Evolutionary conservation across 805 yeast species (phyloP).

Genomic region (Suhomyces pyralidae): DNA sequence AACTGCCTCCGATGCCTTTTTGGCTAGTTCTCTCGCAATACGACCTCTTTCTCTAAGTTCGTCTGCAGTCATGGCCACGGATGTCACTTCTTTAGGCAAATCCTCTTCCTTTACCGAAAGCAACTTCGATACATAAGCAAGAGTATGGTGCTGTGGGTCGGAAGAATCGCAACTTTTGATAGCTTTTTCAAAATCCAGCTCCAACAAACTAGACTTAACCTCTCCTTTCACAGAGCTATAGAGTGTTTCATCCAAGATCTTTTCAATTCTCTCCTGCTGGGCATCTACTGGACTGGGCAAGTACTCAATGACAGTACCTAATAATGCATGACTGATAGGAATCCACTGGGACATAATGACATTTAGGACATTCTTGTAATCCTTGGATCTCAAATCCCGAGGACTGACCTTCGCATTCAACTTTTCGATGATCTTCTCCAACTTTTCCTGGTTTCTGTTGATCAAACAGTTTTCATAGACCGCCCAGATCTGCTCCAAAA

Average conservation of each 20-base stretch:
- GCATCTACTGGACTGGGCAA: constrained; percentile 81
- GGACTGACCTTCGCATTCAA: constrained; percentile 66
- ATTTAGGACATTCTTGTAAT: constrained; percentile 58
- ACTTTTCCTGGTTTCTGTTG: constrained; percentile 63
- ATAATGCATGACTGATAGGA: constrained; percentile 82
- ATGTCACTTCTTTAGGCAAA: constrained; percentile 51
- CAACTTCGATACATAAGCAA: constrained; percentile 86
- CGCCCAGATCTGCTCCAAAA: constrained; percentile 89
- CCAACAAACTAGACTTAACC: constrained; percentile 38
- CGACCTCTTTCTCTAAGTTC: constrained; percentile 63
- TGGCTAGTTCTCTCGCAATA: constrained; percentile 64
- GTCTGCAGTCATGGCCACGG: constrained; percentile 43
- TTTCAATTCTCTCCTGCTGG: constrained; percentile 68
- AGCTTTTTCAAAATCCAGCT: constrained; percentile 46
- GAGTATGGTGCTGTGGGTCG: constrained; percentile 49
- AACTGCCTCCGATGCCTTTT: constrained; percentile 59
- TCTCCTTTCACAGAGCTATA: constrained; percentile 47
- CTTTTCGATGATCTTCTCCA: constrained; percentile 72
- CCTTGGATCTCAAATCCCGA: constrained; percentile 78
- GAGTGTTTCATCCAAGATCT: constrained; percentile 47
- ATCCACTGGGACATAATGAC: constrained; percentile 89
- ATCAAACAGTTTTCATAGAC: constrained; percentile 70
- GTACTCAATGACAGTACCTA: constrained; percentile 79
- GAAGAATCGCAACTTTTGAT: constrained; percentile 66
- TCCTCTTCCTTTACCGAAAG: constrained; percentile 81